Evolutionary conservation across 768 basidiomycete genomes (phyloP).

Genomic region (Multifurca ochricompacta): DNA sequence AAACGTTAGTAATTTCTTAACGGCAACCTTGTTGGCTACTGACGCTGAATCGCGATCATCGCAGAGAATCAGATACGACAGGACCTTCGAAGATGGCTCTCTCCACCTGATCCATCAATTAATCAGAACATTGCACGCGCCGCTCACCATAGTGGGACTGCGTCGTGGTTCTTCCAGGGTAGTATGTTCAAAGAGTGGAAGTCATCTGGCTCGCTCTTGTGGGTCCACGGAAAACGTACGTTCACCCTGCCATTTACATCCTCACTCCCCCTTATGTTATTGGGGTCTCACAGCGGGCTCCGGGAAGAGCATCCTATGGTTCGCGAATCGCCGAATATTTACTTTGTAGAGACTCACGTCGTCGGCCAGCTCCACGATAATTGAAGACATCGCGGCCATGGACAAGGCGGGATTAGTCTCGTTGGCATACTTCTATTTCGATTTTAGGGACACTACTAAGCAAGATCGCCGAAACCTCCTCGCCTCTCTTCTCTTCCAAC

Average conservation of each 20-base stretch:
- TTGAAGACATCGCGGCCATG: background rate
- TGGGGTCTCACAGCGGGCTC: no score
- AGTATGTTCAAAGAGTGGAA: background rate
- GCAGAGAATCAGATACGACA: background rate
- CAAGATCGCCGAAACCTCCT: no score
- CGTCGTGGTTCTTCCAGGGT: background rate
- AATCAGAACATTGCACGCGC: background rate
- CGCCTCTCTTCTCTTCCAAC: no score
- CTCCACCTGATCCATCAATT: background rate
- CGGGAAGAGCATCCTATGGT: constrained; percentile 7
- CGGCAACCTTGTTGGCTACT: no score
- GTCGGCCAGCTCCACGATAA: background rate
- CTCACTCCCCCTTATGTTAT: no score
- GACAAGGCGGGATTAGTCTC: no score
- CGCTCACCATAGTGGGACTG: background rate
- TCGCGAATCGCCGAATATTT: background rate
- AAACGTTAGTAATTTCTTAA: no score
- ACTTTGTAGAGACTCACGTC: background rate
- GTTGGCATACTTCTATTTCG: no score
- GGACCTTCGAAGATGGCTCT: background rate
- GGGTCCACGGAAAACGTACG: constrained; percentile 1
- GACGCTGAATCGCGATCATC: no score
- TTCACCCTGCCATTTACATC: background rate
- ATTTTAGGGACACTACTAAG: background rate
- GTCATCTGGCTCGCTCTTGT: background rate